Conservation (phyloP, 2,329 filamentous ascomycete genomes). For the Hypoxylon sp. region DNA sequence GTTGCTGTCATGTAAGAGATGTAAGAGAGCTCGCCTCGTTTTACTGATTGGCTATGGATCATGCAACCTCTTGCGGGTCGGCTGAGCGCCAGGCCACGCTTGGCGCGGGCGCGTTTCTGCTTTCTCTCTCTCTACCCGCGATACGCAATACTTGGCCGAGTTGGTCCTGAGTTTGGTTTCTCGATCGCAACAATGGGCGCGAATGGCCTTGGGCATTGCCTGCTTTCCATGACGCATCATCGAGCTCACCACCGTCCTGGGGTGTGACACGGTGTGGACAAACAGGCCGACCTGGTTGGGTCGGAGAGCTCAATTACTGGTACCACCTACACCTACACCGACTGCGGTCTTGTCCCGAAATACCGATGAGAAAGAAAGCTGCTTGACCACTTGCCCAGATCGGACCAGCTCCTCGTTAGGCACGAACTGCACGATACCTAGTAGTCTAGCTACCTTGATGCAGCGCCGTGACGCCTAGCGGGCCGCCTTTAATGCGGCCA, state of each 20-base stretch:
- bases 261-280: slow-evolving; percentile 39
- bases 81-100: slow-evolving; percentile 39
- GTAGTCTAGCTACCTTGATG: slow-evolving; percentile 14
- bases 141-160: slow-evolving; percentile 33
- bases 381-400: slow-evolving; percentile 40
- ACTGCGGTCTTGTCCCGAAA: slow-evolving; percentile 40
- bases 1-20: slow-evolving; percentile 27
- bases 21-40: slow-evolving; percentile 42
- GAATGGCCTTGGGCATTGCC: slow-evolving; percentile 29
- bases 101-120: slow-evolving; percentile 41
- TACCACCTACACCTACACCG: slow-evolving; percentile 39
- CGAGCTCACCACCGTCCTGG: slow-evolving; percentile 30
- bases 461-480: slow-evolving; percentile 47
- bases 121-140: slow-evolving; percentile 28
- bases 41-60: slow-evolving; percentile 45
- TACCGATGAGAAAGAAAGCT: slow-evolving; percentile 34
- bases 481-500: slow-evolving; percentile 50
- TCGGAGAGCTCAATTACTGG: slow-evolving; percentile 35
- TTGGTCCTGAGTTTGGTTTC: slow-evolving; percentile 19
- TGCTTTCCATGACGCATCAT: slow-evolving; percentile 38
- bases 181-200: slow-evolving; percentile 38
- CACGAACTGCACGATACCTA: slow-evolving; percentile 42
- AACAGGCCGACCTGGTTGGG: slow-evolving; percentile 36
- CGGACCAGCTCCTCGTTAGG: slow-evolving; percentile 45
- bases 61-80: slow-evolving; percentile 38